phyloP scores from a whole-genome alignment of 2,329 filamentous ascomycete genomes.

The Cordyceps pruinosa region DNA sequence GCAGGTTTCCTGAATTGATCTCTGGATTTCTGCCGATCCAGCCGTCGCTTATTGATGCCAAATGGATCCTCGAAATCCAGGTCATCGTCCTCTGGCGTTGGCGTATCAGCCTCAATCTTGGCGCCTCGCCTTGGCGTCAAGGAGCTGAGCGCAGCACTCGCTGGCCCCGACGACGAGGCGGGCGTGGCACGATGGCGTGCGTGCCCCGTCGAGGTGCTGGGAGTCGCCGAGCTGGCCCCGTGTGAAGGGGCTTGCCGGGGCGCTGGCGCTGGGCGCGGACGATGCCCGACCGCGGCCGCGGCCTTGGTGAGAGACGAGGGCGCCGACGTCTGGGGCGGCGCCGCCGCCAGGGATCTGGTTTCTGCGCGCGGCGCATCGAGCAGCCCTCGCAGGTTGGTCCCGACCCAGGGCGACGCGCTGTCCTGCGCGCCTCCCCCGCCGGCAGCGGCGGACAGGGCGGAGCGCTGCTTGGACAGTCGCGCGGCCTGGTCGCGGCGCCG shows the following conservation, averaged over 20 bases:
- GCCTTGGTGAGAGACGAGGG: conserved; percentile 13
- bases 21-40: conserved; percentile 25
- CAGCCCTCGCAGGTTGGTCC: conserved; percentile 33
- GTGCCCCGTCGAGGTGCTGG: background rate
- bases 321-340: background rate
- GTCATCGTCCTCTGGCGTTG: conserved; percentile 4
- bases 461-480: conserved; percentile 22
- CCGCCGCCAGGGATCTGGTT: background rate
- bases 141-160: background rate
- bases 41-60: conserved; percentile 26
- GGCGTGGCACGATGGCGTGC: conserved; percentile 4
- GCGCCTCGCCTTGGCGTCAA: conserved; percentile 2
- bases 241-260: background rate
- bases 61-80: conserved; percentile 30
- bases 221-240: background rate
- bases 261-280: background rate
- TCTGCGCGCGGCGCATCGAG: conserved; percentile 36
- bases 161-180: background rate
- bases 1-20: conserved; percentile 21
- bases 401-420: conserved; percentile 20
- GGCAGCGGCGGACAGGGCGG: conserved; percentile 12
- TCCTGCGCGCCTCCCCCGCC: background rate
- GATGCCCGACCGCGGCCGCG: conserved; percentile 16
- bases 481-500: conserved; percentile 17
- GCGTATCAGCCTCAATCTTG: background rate